A percentile compares a stretch with the other conserved stretches of the same genome.
phyloP scores from a whole-genome alignment of 2,329 filamentous ascomycete species.

The Diaporthe sp. region DNA sequence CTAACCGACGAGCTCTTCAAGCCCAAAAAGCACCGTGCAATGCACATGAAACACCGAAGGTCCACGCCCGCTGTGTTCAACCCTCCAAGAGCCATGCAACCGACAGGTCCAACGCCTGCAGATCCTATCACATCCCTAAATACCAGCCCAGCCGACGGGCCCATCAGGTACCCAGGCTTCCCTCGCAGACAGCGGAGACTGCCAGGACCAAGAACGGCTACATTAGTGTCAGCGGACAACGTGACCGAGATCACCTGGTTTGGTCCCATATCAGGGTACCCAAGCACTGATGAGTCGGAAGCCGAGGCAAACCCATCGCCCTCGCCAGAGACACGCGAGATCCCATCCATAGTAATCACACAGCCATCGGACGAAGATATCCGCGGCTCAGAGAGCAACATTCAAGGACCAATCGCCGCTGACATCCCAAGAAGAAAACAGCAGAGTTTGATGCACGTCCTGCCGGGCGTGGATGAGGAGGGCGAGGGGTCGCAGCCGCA shows the following conservation, averaged over 20 bases:
- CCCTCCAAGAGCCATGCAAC: slow-evolving; percentile 11
- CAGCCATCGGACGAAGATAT: not conserved
- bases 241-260: slow-evolving; percentile 37
- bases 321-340: not conserved
- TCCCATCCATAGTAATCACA: not conserved
- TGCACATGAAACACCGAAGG: not conserved
- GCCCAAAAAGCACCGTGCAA: not conserved
- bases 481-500: not conserved
- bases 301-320: not conserved
- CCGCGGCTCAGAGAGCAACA: not conserved
- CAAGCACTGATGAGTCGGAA: not conserved
- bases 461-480: slow-evolving; percentile 1
- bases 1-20: slow-evolving; percentile 12
- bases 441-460: not conserved
- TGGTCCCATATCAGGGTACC: slow-evolving; percentile 18
- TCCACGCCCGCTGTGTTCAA: not conserved
- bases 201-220: slow-evolving; percentile 10
- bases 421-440: not conserved
- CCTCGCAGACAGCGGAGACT: not conserved
- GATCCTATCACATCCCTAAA: slow-evolving; percentile 31
- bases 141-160: slow-evolving; percentile 8
- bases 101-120: slow-evolving; percentile 11
- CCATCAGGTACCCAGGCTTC: slow-evolving; percentile 23
- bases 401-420: not conserved
- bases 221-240: slow-evolving; percentile 28